Evolutionary conservation across 805 yeast species (phyloP).

Genomic region (Teunomyces barrocoloradensis): DNA sequence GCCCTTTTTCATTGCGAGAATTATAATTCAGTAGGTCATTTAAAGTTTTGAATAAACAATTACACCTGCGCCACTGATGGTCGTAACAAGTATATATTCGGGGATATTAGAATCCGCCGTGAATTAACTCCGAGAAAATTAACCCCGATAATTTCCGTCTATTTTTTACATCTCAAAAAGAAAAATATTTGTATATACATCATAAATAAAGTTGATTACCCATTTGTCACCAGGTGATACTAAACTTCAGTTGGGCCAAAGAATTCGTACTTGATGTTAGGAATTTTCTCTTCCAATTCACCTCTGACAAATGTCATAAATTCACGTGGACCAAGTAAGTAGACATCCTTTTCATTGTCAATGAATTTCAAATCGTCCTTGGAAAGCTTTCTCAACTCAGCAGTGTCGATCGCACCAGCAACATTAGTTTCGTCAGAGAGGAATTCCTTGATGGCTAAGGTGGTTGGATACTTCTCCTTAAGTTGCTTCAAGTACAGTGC

Average conservation of each 20-base stretch:
- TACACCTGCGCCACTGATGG: not conserved
- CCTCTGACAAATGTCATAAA: slow-evolving; percentile 28
- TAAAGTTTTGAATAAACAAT: not conserved
- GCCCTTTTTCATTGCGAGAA: too few relatives aligned
- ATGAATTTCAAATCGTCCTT: slow-evolving; percentile 21
- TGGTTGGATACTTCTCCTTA: slow-evolving; percentile 12
- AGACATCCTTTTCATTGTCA: slow-evolving; percentile 20
- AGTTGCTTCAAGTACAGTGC: slow-evolving; percentile 15
- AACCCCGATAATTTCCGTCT: not conserved
- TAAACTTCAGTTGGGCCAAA: slow-evolving; percentile 33
- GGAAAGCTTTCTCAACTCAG: slow-evolving; percentile 11
- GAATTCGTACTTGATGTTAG: slow-evolving; percentile 22
- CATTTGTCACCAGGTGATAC: not conserved
- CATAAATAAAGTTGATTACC: too few relatives aligned
- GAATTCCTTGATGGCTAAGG: slow-evolving; percentile 21
- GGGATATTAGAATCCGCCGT: too few relatives aligned
- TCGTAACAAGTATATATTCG: too few relatives aligned
- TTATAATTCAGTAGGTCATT: not conserved
- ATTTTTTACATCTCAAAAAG: not conserved
- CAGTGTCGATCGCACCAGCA: slow-evolving; percentile 10
- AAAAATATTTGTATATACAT: not conserved
- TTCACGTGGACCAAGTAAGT: slow-evolving; percentile 33
- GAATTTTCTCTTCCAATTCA: slow-evolving; percentile 17
- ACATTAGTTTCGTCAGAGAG: slow-evolving; percentile 10
- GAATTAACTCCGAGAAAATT: not conserved